Conservation (phyloP, 2,329 filamentous ascomycete genomes). For the Sclerotinia nivalis region DNA sequence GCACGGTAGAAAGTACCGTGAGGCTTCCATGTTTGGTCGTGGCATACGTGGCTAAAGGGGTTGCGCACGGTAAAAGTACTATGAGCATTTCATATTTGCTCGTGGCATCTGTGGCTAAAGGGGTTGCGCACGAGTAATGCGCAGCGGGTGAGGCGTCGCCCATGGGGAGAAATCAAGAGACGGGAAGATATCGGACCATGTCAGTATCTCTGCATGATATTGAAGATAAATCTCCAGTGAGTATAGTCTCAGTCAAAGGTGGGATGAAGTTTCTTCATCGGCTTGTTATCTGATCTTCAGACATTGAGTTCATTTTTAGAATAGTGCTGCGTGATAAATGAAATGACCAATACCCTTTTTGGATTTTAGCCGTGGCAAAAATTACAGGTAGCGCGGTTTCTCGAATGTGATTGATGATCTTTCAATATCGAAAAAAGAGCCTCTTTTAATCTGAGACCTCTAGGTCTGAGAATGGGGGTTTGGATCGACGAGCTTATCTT, state of each 20-base stretch:
- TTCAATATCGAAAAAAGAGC: background rate
- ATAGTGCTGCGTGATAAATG: background rate
- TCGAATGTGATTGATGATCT: background rate
- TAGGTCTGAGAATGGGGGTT: background rate
- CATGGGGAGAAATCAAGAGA: background rate
- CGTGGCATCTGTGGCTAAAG: background rate
- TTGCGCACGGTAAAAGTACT: background rate
- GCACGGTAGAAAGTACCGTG: background rate
- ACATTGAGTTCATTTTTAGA: background rate
- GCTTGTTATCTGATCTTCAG: slow-evolving; percentile 4
- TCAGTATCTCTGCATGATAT: too few species aligned
- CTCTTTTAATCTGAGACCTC: background rate
- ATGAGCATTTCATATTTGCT: background rate
- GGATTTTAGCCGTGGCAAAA: background rate
- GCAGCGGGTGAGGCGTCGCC: background rate
- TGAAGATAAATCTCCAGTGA: too few species aligned
- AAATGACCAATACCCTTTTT: background rate
- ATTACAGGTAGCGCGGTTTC: background rate
- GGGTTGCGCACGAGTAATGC: background rate
- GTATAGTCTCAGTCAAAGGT: too few species aligned
- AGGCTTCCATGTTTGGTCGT: background rate
- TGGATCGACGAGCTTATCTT: background rate
- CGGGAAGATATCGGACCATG: background rate
- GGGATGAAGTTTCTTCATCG: background rate
- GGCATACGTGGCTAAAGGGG: background rate